phyloP scores from a whole-genome alignment of 164 flowering plant genomes.

The Aristolochia fimbriata region DNA sequence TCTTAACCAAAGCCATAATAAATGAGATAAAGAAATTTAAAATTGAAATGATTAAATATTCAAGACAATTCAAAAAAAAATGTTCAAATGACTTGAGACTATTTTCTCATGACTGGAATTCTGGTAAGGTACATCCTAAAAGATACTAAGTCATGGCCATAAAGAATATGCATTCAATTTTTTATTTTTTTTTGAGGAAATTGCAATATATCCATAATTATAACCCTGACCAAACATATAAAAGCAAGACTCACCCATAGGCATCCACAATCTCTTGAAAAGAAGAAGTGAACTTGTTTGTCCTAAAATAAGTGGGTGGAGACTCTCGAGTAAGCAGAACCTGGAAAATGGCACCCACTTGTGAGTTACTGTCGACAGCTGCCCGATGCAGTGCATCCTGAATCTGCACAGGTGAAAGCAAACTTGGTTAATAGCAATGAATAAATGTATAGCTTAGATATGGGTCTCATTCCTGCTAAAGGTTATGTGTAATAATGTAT shows the following conservation, averaged over 20 bases:
- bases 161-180: too few relatives aligned
- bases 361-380: conserved; percentile 67
- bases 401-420: conserved; percentile 42
- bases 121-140: too few relatives aligned
- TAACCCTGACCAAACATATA: not conserved
- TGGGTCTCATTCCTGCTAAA: not conserved
- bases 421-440: conserved; percentile 2
- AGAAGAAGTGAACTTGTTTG: conserved; percentile 74
- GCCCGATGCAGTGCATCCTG: conserved; percentile 73
- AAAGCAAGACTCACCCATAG: conserved; percentile 61
- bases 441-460: not conserved
- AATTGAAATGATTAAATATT: too few relatives aligned
- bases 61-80: too few relatives aligned
- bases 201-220: not conserved
- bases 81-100: too few relatives aligned
- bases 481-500: too few relatives aligned
- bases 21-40: too few relatives aligned
- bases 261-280: conserved; percentile 95
- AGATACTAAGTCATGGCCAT: too few relatives aligned
- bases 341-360: conserved; percentile 79
- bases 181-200: too few relatives aligned
- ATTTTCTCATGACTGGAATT: too few relatives aligned
- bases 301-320: conserved; percentile 82
- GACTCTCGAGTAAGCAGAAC: conserved; percentile 56
- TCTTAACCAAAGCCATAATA: too few relatives aligned